Conservation (phyloP, 768 basidiomycete species). For the Trametes cingulata region DNA sequence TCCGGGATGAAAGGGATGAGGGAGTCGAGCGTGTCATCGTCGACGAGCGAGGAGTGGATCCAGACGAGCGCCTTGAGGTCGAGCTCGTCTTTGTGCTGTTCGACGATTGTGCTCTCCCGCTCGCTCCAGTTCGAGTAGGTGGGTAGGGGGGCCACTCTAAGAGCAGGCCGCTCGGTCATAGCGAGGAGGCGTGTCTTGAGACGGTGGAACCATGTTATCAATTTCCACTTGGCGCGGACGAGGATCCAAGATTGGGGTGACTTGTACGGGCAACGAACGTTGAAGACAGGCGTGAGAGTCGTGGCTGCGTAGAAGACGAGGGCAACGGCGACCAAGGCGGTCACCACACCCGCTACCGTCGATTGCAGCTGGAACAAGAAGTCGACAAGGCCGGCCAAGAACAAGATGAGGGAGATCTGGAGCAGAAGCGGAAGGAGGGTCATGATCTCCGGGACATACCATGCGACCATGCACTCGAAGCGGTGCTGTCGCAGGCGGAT, state of each 20-base stretch:
- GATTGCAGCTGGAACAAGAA: slow-evolving; percentile 21
- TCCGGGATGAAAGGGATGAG: not conserved
- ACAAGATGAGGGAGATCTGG: slow-evolving; percentile 19
- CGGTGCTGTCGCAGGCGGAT: slow-evolving; percentile 25
- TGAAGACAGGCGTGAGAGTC: slow-evolving; percentile 10
- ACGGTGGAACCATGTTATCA: not conserved
- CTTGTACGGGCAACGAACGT: slow-evolving; percentile 4
- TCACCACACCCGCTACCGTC: slow-evolving; percentile 14
- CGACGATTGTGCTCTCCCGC: not conserved
- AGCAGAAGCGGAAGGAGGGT: slow-evolving; percentile 19
- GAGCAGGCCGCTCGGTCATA: too few species aligned
- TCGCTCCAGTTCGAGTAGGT: not conserved
- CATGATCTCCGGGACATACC: slow-evolving; percentile 28
- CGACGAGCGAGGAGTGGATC: not conserved
- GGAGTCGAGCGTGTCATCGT: slow-evolving; percentile 1
- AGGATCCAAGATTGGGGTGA: slow-evolving; percentile 12
- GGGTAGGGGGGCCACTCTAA: not conserved
- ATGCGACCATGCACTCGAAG: slow-evolving; percentile 21
- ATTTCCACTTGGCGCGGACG: not conserved
- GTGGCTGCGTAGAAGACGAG: slow-evolving; percentile 18
- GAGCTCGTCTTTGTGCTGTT: not conserved
- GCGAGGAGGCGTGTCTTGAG: not conserved
- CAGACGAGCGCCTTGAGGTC: slow-evolving; percentile 2
- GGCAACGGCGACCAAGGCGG: not conserved
- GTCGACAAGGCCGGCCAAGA: slow-evolving; percentile 25